Base-by-base conservation (phyloP, 2,329 filamentous ascomycete species). In the Ceratocystis papillata region DNA sequence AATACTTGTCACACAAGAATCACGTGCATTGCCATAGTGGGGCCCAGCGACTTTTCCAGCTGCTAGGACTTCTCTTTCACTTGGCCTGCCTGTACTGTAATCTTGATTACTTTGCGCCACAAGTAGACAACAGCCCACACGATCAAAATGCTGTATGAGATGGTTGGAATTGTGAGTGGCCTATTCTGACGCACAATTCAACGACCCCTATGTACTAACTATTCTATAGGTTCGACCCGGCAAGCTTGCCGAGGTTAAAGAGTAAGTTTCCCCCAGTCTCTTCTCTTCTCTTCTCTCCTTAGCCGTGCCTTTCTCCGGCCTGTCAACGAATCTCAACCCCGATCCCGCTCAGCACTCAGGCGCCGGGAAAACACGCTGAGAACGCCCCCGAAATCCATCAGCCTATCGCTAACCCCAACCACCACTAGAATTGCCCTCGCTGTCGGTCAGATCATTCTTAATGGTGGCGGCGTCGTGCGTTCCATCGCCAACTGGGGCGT, bases 401-500 rank as follows among this genome's bases (percentile, higher is more conserved):
- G 37, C 10, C 37, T 12, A 15, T 41, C 37, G 37, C 37, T 41
- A 41, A 41, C 37, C 10, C 10, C 20, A 6, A 5, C 25, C 46
- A n/a, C 22, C 45, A 28, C 10, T 69, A 96, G 91, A 81, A 95
- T 97, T 77, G 90, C 91, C 75, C 85, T 87, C 73, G 90, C 89
- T 65, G 85, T 90, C 70, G 93, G 93, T 72, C 85, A 87, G 71
- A 83, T 93, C 70, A 83, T 99, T 74, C 88, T 99, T 72, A 82
- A 83, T 71, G 83, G 87, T 70, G 88, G 88, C 75, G 94, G 94
- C 76, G 92, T 96, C 66, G 85, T 99, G 73, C 91, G 94, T 72
- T 91, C 91, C 74, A 82, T 96, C 74, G 87, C 87, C 71, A 99
- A 99, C 81, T 99, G 94, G 94, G 94, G 94, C 74, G 83, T 89